phyloP scores from a whole-genome alignment of 2,329 filamentous ascomycete genomes.

The Nannizziopsis barbatae region DNA sequence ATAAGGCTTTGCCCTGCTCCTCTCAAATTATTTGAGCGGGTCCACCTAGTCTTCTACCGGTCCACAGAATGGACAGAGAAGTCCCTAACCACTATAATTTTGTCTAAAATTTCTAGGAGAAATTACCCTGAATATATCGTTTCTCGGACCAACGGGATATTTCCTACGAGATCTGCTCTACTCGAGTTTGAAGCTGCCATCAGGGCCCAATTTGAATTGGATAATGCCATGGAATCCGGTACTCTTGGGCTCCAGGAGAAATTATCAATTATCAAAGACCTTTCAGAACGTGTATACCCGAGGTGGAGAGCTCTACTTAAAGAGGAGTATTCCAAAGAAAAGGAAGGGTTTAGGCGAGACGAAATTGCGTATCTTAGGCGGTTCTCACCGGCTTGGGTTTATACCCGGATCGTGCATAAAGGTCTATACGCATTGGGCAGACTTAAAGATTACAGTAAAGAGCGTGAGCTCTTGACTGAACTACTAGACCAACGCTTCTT shows the following conservation, averaged over 20 bases:
- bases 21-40: conserved; percentile 77
- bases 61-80: conserved; percentile 97
- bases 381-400: conserved; percentile 84
- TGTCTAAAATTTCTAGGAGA: conserved; percentile 75
- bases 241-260: conserved; percentile 56
- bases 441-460: conserved; percentile 66
- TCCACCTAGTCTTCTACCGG: conserved; percentile 91
- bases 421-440: conserved; percentile 66
- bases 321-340: conserved; percentile 69
- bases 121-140: conserved; percentile 89
- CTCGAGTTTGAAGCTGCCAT: conserved; percentile 85
- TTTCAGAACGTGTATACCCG: conserved; percentile 63
- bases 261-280: conserved; percentile 55
- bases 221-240: conserved; percentile 69
- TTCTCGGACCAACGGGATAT: conserved; percentile 80
- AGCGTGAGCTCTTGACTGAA: conserved; percentile 62
- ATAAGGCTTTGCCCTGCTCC: conserved; percentile 63
- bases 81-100: conserved; percentile 84
- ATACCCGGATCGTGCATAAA: conserved; percentile 87
- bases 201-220: conserved; percentile 67
- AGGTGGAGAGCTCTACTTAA: conserved; percentile 65
- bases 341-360: conserved; percentile 62
- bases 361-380: conserved; percentile 82
- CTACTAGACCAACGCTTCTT: conserved; percentile 73
- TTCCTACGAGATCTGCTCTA: conserved; percentile 60